Evolutionary conservation across 257 asterid species (phyloP).

Genomic region (Ocimum tenuiflorum): DNA sequence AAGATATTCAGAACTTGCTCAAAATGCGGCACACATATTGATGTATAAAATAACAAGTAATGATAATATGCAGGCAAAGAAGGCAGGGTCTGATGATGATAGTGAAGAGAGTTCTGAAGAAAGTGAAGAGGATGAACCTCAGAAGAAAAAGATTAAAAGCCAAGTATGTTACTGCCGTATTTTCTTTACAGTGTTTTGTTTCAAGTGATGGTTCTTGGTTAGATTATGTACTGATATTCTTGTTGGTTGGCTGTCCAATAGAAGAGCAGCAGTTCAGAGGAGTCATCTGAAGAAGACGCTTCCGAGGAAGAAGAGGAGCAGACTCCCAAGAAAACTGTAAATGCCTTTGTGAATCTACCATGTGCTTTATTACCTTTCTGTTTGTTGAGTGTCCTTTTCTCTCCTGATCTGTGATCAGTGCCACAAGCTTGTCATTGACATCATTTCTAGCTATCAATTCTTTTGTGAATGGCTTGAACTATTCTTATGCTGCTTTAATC

Average conservation of each 20-base stretch:
- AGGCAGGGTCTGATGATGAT: slow-evolving; percentile 27
- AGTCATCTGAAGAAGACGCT: no score
- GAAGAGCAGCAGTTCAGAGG: no score
- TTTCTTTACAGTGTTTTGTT: background rate
- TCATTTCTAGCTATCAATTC: no score
- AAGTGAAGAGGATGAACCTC: slow-evolving; percentile 47
- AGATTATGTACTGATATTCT: background rate
- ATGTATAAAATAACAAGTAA: background rate
- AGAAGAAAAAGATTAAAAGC: slow-evolving; percentile 39
- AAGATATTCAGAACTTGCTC: no score
- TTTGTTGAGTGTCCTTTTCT: no score
- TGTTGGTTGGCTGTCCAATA: no score
- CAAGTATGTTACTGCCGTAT: slow-evolving; percentile 5
- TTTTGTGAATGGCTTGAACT: background rate
- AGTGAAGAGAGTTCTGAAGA: slow-evolving; percentile 43
- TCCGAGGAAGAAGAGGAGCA: no score
- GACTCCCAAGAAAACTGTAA: no score
- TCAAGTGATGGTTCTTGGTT: background rate
- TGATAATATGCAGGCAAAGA: slow-evolving; percentile 10
- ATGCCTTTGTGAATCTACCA: no score
- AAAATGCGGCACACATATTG: background rate
- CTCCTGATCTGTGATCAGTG: no score
- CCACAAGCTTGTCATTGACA: no score
- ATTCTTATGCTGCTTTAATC: background rate
- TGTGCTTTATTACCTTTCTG: no score